These are phyloP conservation scores for Xylaria multiplex DNA, from an alignment of 2,329 filamentous ascomycete genomes.

Conservation along the genomic window DNA sequence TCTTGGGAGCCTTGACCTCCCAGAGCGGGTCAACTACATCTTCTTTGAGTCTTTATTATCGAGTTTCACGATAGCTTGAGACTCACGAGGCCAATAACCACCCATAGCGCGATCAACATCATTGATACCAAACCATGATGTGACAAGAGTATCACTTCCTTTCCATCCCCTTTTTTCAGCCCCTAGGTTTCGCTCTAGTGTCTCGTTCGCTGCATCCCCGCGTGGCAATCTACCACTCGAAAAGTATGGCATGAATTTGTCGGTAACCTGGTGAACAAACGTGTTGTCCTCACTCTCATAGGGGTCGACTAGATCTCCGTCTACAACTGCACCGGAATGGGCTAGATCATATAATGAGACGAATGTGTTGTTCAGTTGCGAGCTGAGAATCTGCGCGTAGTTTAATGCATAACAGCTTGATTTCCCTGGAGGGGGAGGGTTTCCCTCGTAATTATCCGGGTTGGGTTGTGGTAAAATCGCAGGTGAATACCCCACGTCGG, in stretches of 20 bases:
- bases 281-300: conserved; percentile 34
- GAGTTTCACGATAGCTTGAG: neutral
- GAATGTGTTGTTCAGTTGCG: conserved; percentile 27
- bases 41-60: neutral
- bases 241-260: conserved; percentile 36
- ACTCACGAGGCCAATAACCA: conserved; percentile 34
- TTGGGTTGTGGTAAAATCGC: conserved; percentile 23
- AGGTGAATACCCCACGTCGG: conserved; percentile 29
- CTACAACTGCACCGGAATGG: conserved; percentile 34
- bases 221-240: conserved; percentile 17
- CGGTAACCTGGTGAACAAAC: conserved; percentile 31
- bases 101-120: conserved; percentile 35
- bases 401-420: conserved; percentile 31
- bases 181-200: neutral
- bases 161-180: conserved; percentile 14
- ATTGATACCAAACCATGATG: conserved; percentile 32
- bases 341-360: conserved; percentile 29
- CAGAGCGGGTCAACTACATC: conserved; percentile 26
- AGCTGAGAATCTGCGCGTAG: conserved; percentile 30
- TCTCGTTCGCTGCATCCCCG: conserved; percentile 7
- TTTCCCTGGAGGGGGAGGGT: conserved; percentile 29
- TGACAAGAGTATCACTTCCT: conserved; percentile 25
- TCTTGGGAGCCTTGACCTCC: conserved; percentile 28
- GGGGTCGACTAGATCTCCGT: conserved; percentile 27
- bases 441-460: conserved; percentile 28